These are phyloP conservation scores for Alternaria novae-zelandiae DNA, from an alignment of 2,329 filamentous ascomycete species.

Conservation along the genomic window DNA sequence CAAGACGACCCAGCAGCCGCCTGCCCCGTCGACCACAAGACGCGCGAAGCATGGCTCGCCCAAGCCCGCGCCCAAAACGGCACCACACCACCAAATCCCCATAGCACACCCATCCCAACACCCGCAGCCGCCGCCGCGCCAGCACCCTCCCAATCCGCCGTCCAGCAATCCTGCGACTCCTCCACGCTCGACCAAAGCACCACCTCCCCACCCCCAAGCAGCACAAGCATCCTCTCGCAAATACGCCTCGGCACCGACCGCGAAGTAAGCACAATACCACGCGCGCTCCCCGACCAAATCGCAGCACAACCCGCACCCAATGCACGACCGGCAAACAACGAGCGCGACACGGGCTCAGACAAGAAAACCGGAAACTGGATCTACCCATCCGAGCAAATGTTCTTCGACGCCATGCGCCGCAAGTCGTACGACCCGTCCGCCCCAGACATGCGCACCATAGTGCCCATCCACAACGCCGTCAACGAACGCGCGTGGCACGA, in stretches of 20 bases:
- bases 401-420: conserved; percentile 94
- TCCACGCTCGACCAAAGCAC: conserved; percentile 43
- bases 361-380: conserved; percentile 85
- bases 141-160: conserved; percentile 18
- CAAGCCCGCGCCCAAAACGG: conserved; percentile 62
- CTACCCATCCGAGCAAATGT: conserved; percentile 95
- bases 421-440: conserved; percentile 78
- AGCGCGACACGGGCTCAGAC: conserved; percentile 72
- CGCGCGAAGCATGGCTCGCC: conserved; percentile 84
- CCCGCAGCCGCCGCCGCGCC: conserved; percentile 33
- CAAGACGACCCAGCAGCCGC: conserved; percentile 44
- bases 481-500: conserved; percentile 96
- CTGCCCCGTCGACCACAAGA: conserved; percentile 91
- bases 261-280: conserved; percentile 50
- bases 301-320: conserved; percentile 32
- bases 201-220: conserved; percentile 25
- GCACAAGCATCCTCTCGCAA: conserved; percentile 32
- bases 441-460: conserved; percentile 85
- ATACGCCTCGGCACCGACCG: conserved; percentile 52
- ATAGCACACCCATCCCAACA: conserved; percentile 18
- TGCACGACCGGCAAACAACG: conserved; percentile 69
- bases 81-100: conserved; percentile 24
- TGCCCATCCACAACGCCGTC: conserved; percentile 97
- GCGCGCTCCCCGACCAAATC: conserved; percentile 38
- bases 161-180: conserved; percentile 48